phyloP scores from a whole-genome alignment of 2,329 filamentous ascomycete species.

The Fusarium duplospermum region DNA sequence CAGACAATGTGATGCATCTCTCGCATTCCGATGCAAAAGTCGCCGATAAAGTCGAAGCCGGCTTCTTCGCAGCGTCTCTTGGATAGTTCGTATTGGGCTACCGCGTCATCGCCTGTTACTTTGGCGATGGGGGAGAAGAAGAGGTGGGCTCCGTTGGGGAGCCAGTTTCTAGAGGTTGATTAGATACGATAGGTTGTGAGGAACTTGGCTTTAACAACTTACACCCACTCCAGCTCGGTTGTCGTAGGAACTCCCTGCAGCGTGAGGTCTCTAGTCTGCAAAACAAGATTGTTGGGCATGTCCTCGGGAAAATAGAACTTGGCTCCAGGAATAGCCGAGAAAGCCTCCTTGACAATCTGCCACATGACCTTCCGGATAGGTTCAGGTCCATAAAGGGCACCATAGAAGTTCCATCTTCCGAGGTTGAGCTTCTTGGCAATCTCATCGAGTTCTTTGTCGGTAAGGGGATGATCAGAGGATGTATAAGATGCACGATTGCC shows the following conservation, averaged over 20 bases:
- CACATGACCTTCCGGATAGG: constrained; percentile 31
- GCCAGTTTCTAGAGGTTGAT: constrained; percentile 17
- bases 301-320: constrained; percentile 39
- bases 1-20: constrained; percentile 37
- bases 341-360: constrained; percentile 27
- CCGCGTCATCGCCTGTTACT: constrained; percentile 28
- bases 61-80: constrained; percentile 30
- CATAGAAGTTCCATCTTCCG: constrained; percentile 40
- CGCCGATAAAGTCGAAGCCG: constrained; percentile 35
- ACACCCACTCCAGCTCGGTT: constrained; percentile 39
- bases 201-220: background rate
- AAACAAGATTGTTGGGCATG: constrained; percentile 28
- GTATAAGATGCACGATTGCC: constrained; percentile 21
- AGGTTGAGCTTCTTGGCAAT: constrained; percentile 36
- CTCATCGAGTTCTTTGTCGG: constrained; percentile 19
- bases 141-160: constrained; percentile 35
- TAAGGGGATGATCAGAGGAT: constrained; percentile 8
- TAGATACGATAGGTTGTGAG: fast-evolving
- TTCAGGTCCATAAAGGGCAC: constrained; percentile 35
- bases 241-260: constrained; percentile 31
- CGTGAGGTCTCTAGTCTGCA: constrained; percentile 27
- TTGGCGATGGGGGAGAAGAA: constrained; percentile 41
- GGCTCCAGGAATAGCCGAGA: constrained; percentile 30
- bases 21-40: constrained; percentile 29
- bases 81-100: constrained; percentile 27